Conservation (phyloP, 208 protist species). For the Leishmania turanica region DNA sequence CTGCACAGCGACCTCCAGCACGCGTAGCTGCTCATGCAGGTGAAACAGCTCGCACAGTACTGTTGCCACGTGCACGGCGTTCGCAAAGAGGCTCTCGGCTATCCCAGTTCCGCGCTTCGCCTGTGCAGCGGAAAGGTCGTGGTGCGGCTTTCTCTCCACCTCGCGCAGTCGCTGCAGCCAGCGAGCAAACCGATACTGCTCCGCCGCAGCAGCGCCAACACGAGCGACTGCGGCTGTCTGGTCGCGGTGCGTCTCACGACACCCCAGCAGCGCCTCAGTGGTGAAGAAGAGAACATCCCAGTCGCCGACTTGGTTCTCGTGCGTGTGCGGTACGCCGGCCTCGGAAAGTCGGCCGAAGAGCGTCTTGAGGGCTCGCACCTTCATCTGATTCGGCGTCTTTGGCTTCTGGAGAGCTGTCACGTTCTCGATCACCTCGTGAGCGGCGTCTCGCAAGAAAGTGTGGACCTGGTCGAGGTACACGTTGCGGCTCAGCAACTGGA, state of each 20-base stretch:
- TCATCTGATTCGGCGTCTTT: conserved; percentile 79
- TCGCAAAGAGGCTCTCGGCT: conserved; percentile 73
- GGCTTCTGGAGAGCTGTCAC: conserved; percentile 82
- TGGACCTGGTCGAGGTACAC: conserved; percentile 34
- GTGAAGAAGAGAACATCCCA: conserved; percentile 83
- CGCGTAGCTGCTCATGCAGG: conserved; percentile 41
- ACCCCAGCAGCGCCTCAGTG: conserved; percentile 61
- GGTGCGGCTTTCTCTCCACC: conserved; percentile 74
- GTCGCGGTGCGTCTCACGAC: conserved; percentile 41
- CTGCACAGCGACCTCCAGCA: conserved; percentile 39
- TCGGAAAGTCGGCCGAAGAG: conserved; percentile 79
- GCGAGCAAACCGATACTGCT: conserved; percentile 77
- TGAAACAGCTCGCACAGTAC: conserved; percentile 40
- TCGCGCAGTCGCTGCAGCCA: conserved; percentile 90
- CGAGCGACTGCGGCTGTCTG: conserved; percentile 15
- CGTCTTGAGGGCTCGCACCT: conserved; percentile 87
- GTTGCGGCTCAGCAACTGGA: conserved; percentile 8
- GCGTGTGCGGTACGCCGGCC: conserved; percentile 79
- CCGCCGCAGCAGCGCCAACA: conserved; percentile 40
- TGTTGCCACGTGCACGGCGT: conserved; percentile 38
- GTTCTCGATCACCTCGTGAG: conserved; percentile 70
- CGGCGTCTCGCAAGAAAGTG: conserved; percentile 50
- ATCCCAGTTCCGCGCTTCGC: conserved; percentile 71
- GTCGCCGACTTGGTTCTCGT: conserved; percentile 50
- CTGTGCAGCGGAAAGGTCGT: conserved; percentile 88